Evolutionary conservation across 306 rosid species (phyloP).

Genomic region (Prunus kanzakura): DNA sequence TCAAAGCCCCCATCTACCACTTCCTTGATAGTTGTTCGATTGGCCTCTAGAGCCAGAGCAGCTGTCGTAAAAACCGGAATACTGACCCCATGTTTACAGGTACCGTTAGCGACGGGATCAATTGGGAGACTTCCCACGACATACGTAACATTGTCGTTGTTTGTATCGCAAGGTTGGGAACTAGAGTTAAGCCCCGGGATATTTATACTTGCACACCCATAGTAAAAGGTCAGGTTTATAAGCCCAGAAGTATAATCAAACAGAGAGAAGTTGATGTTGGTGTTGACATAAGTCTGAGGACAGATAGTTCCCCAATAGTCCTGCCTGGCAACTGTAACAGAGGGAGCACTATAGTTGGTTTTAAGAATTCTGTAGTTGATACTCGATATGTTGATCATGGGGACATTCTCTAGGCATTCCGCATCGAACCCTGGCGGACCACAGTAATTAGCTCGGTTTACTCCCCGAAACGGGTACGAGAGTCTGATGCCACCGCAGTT

Average conservation of each 20-base stretch:
- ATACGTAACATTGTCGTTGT: no score
- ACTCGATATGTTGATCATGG: neutral
- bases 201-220: neutral
- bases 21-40: fast-evolving
- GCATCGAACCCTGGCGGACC: slow-evolving; percentile 7
- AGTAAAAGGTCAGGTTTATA: neutral
- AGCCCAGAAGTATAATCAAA: neutral
- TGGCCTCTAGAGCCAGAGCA: fast-evolving
- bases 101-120: fast-evolving
- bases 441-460: slow-evolving; percentile 1
- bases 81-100: fast-evolving
- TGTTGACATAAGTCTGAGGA: neutral
- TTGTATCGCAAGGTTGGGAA: no score
- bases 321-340: neutral
- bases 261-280: neutral
- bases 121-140: no score
- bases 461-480: slow-evolving; percentile 25
- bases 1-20: neutral
- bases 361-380: neutral
- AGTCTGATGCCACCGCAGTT: neutral
- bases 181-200: no score
- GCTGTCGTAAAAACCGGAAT: neutral
- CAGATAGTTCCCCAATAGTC: slow-evolving; percentile 3
- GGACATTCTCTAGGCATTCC: neutral
- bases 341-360: neutral